Evolutionary conservation across 2,329 filamentous ascomycete genomes (phyloP).

Genomic region (Hymenoscyphus fraxineus): DNA sequence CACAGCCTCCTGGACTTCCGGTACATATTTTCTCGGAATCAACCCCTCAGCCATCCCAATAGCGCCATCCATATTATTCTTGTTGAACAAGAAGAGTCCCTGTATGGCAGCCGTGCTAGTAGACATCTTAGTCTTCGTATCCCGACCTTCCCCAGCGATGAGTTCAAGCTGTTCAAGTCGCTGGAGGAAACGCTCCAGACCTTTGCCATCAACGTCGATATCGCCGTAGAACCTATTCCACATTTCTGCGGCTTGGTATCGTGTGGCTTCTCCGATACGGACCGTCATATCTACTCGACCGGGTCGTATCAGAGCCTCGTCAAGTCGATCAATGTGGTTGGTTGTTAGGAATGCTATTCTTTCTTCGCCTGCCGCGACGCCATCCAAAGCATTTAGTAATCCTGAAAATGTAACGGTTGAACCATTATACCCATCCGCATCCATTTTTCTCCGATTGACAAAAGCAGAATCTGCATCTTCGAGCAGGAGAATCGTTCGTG

Average conservation of each 20-base stretch:
- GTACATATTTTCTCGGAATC: conserved; percentile 54
- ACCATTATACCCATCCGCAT: conserved; percentile 31
- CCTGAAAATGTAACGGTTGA: conserved; percentile 75
- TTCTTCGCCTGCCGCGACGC: conserved; percentile 92
- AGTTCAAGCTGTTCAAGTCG: conserved; percentile 68
- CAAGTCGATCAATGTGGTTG: conserved; percentile 82
- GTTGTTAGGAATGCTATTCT: conserved; percentile 93
- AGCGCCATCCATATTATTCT: conserved; percentile 82
- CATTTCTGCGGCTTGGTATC: conserved; percentile 78
- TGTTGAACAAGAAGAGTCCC: conserved; percentile 92
- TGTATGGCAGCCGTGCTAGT: conserved; percentile 91
- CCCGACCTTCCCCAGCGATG: conserved; percentile 47
- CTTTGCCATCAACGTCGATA: conserved; percentile 60
- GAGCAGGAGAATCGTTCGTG: conserved; percentile 51
- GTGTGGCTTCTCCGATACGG: conserved; percentile 80
- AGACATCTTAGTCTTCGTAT: conserved; percentile 22
- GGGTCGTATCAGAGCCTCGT: conserved; percentile 83
- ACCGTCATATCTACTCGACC: conserved; percentile 93
- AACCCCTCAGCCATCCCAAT: conserved; percentile 73
- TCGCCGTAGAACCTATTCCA: conserved; percentile 96
- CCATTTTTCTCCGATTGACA: conserved; percentile 57
- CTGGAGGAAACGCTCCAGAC: conserved; percentile 65
- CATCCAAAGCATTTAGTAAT: conserved; percentile 79
- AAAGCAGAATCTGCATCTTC: conserved; percentile 53
- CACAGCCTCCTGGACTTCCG: conserved; percentile 27